A percentile compares a stretch with the other conserved stretches of the same genome.
Evolutionary conservation across 805 yeast genomes (phyloP).

Genomic region (Candida maesae): DNA sequence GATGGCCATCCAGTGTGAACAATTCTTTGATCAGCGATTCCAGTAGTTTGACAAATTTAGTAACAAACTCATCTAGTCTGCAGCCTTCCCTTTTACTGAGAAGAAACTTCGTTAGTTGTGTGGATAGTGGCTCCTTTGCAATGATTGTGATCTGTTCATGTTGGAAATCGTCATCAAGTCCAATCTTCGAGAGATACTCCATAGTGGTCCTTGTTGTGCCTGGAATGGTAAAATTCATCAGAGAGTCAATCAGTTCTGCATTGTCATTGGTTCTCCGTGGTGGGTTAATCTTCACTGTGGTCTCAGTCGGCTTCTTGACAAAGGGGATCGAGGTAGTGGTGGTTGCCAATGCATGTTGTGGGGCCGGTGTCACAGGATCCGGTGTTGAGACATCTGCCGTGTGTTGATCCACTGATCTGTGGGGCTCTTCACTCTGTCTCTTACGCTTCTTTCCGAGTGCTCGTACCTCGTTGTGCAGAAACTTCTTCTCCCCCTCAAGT

Average conservation of each 20-base stretch:
- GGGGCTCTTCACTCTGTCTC: constrained; percentile 6
- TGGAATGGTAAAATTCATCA: constrained; percentile 32
- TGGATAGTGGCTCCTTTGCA: constrained; percentile 32
- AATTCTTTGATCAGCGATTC: constrained; percentile 25
- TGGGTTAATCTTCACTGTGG: constrained; percentile 8
- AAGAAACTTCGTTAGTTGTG: constrained; percentile 38
- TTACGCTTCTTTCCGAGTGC: constrained; percentile 26
- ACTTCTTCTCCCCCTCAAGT: constrained; percentile 53
- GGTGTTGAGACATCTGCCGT: background rate
- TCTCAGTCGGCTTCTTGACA: background rate
- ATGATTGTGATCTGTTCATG: constrained; percentile 25
- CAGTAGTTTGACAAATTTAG: constrained; percentile 37
- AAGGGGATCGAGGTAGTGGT: too few relatives aligned
- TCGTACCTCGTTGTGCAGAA: constrained; percentile 46
- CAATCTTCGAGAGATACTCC: constrained; percentile 32
- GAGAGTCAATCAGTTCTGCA: constrained; percentile 33
- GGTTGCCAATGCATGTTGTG: constrained; percentile 5
- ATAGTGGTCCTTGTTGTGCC: constrained; percentile 34
- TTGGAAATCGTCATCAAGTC: constrained; percentile 8
- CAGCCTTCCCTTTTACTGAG: constrained; percentile 38
- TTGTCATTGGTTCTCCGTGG: constrained; percentile 32
- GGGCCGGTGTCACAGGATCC: constrained; percentile 11
- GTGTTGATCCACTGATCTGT: constrained; percentile 3
- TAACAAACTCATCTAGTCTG: constrained; percentile 47
- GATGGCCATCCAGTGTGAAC: background rate